Conservation (phyloP, 2,329 filamentous ascomycete species). For the Teratosphaeria viscida region DNA sequence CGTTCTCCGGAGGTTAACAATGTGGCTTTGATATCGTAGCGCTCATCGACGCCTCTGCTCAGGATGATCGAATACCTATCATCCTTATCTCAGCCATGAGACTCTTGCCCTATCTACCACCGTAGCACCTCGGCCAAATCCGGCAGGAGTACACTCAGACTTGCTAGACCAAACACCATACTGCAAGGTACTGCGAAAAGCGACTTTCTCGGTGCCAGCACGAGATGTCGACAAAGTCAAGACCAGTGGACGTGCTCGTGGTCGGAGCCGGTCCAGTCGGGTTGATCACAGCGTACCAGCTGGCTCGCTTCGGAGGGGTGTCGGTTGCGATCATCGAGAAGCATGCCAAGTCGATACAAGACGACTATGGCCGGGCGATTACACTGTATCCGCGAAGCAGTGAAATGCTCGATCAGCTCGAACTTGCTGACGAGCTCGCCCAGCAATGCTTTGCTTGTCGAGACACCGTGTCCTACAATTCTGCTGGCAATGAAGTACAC, state of each 20-base stretch:
- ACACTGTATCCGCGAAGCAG: slow-evolving; percentile 43
- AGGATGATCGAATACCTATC: neutral
- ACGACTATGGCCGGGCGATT: slow-evolving; percentile 45
- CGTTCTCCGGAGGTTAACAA: neutral
- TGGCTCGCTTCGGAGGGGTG: slow-evolving; percentile 15
- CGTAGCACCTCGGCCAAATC: neutral
- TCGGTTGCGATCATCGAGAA: slow-evolving; percentile 42
- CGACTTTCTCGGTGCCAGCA: neutral
- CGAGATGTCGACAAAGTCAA: neutral
- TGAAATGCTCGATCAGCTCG: slow-evolving; percentile 45
- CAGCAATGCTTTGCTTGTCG: slow-evolving; percentile 45
- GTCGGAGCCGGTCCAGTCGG: slow-evolving; percentile 5
- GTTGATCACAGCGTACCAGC: slow-evolving; percentile 4
- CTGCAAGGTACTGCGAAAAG: neutral
- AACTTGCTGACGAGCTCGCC: slow-evolving; percentile 39
- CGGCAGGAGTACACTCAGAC: neutral
- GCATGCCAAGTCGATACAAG: slow-evolving; percentile 38
- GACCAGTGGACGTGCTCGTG: slow-evolving; percentile 3
- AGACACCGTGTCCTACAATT: slow-evolving; percentile 40
- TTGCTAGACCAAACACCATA: neutral
- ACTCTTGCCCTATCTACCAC: neutral
- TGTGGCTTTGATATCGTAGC: neutral
- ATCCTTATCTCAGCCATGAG: neutral
- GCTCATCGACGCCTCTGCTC: neutral
- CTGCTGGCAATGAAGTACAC: slow-evolving; percentile 23